A percentile compares a stretch with the other conserved stretches of the same genome.
These are phyloP conservation scores for Yamadazyma siamensis DNA, from an alignment of 1,139 yeast species.

Conservation along the genomic window DNA sequence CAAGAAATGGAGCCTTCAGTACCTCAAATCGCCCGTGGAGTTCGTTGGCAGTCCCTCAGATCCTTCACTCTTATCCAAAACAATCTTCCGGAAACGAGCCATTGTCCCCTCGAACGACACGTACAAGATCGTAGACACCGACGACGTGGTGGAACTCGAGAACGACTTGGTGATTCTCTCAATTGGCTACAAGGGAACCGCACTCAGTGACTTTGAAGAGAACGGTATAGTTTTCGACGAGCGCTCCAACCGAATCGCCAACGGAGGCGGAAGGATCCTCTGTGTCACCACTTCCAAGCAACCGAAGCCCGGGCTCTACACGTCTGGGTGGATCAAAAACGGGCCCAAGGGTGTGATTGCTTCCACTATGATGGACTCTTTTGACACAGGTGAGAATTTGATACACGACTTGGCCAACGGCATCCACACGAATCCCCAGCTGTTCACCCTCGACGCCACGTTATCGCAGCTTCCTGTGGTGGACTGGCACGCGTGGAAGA, in stretches of 20 bases:
- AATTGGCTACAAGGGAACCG: conserved; percentile 76
- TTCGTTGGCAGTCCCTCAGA: conserved; percentile 36
- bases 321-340: conserved; percentile 88
- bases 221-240: conserved; percentile 53
- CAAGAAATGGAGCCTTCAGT: conserved; percentile 66
- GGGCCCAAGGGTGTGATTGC: conserved; percentile 94
- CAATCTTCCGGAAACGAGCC: conserved; percentile 47
- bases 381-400: conserved; percentile 67
- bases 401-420: conserved; percentile 47
- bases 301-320: conserved; percentile 55
- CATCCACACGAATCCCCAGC: conserved; percentile 21
- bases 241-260: conserved; percentile 51
- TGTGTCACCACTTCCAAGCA: conserved; percentile 18
- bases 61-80: conserved; percentile 37
- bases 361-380: conserved; percentile 82
- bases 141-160: conserved; percentile 26
- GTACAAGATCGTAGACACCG: conserved; percentile 42
- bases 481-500: conserved; percentile 73
- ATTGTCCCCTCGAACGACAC: conserved; percentile 32
- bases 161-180: conserved; percentile 77
- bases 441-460: conserved; percentile 19
- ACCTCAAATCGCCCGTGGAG: conserved; percentile 62
- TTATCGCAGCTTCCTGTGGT: conserved; percentile 21
- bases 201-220: conserved; percentile 56
- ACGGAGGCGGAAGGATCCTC: conserved; percentile 58